These are phyloP conservation scores for Xylaria sp. DNA, from an alignment of 2,329 filamentous ascomycete genomes.

Conservation along the genomic window DNA sequence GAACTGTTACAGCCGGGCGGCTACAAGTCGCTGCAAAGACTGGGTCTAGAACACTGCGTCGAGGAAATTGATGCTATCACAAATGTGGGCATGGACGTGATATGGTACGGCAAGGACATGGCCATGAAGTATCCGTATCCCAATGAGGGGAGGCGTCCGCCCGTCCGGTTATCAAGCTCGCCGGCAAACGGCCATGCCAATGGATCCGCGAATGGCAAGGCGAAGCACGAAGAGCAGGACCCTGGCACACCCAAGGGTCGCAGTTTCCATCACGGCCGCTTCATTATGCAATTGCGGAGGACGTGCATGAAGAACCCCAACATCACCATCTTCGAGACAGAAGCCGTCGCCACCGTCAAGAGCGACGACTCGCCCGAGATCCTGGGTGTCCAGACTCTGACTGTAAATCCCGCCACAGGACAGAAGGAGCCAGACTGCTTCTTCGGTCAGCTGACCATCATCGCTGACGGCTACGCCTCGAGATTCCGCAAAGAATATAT, in stretches of 20 bases:
- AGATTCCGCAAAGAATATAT: slow-evolving; percentile 88
- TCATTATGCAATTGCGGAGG: slow-evolving; percentile 82
- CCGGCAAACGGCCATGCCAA: slow-evolving; percentile 40
- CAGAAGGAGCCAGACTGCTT: slow-evolving; percentile 75
- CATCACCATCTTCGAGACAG: slow-evolving; percentile 91
- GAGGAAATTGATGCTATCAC: slow-evolving; percentile 88
- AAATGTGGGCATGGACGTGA: slow-evolving; percentile 87
- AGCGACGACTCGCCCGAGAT: slow-evolving; percentile 76
- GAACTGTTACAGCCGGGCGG: slow-evolving; percentile 95
- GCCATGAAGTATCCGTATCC: slow-evolving; percentile 81
- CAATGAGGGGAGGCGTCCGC: slow-evolving; percentile 51
- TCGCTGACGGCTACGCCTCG: slow-evolving; percentile 91
- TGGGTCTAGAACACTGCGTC: slow-evolving; percentile 84
- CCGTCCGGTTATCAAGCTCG: slow-evolving; percentile 15
- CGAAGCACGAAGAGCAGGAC: slow-evolving; percentile 44
- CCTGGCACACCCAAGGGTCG: slow-evolving; percentile 71
- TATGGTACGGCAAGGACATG: slow-evolving; percentile 79
- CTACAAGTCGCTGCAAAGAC: slow-evolving; percentile 78
- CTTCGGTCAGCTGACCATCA: slow-evolving; percentile 87
- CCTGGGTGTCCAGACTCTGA: slow-evolving; percentile 82
- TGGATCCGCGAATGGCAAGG: slow-evolving; percentile 47
- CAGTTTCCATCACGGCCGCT: slow-evolving; percentile 93
- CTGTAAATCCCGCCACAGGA: slow-evolving; percentile 65
- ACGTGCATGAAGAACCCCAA: slow-evolving; percentile 81
- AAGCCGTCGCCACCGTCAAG: slow-evolving; percentile 79